phyloP scores from a whole-genome alignment of 1,284 basidiomycete species.

The Ustilago hordei region DNA sequence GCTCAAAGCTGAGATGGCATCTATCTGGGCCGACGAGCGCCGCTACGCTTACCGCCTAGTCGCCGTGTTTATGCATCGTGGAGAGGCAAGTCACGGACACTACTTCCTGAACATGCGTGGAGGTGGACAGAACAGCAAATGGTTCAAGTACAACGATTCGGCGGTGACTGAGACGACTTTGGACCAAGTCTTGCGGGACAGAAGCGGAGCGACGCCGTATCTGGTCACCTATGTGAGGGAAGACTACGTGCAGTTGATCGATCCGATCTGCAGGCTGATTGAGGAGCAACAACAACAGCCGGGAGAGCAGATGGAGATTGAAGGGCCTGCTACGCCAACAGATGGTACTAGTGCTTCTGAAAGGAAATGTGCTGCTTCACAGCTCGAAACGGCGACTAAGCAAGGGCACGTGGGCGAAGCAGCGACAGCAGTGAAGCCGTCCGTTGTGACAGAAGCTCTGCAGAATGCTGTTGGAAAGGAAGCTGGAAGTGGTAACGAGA shows the following conservation, averaged over 20 bases:
- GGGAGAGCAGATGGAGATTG: slow-evolving; percentile 17
- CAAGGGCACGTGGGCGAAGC: not conserved
- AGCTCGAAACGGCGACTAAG: not conserved
- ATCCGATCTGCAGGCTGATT: slow-evolving; percentile 40
- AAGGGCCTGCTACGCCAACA: not conserved
- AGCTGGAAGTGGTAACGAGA: slow-evolving; percentile 21
- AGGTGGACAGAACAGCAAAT: slow-evolving; percentile 23
- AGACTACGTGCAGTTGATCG: slow-evolving; percentile 39
- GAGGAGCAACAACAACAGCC: slow-evolving; percentile 8
- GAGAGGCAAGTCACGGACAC: slow-evolving; percentile 68
- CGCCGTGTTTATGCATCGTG: slow-evolving; percentile 93
- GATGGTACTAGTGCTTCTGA: slow-evolving; percentile 2
- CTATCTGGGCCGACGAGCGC: slow-evolving; percentile 79
- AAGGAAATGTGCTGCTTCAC: not conserved
- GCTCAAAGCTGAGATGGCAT: slow-evolving; percentile 80
- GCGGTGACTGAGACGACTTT: slow-evolving; percentile 39
- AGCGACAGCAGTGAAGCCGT: slow-evolving; percentile 4
- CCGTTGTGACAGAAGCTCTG: slow-evolving; percentile 6
- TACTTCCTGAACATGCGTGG: slow-evolving; percentile 65
- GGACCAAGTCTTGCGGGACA: slow-evolving; percentile 58
- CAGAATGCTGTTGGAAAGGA: not conserved
- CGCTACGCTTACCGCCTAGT: slow-evolving; percentile 87
- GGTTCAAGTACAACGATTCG: slow-evolving; percentile 67
- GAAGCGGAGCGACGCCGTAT: slow-evolving; percentile 67
- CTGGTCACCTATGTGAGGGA: slow-evolving; percentile 65